Evolutionary conservation across 345 rosid genomes (phyloP), one percentile per base, ranked within the genome.

Genomic region (Gossypium herbaceum): DNA sequence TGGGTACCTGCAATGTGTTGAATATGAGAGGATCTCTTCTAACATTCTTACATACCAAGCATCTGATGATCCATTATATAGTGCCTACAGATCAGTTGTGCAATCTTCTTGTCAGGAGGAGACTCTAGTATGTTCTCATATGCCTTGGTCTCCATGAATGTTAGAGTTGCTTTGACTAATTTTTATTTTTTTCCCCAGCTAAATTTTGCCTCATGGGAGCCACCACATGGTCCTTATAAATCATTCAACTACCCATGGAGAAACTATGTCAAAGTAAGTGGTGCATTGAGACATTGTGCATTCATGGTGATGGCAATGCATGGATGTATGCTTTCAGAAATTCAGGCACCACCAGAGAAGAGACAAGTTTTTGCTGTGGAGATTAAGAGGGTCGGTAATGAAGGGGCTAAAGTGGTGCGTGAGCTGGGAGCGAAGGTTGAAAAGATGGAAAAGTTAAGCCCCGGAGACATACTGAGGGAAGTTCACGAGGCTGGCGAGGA

Each of bases 231-330:
- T 63, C 92, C 87, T 48, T 91, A 90, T 56, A 88, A 76, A 76
- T 75, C 86, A n/a, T 91, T 90, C 76, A 85, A 82, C 13, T 93
- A 92, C 71, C 98, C 97, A 0, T 94, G 98, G 98, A 84, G 76
- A 73, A 85, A 83, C 78, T 94, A 89, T 73, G 89, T 87, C 59
- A 87, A 89, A 84, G 78, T 92, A 57, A 86, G 97, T 27, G 98
- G 98, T 67, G 88, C 98, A 17, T 65, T 94, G 63, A 83, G 98
- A 85, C 97, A 94, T 80, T 94, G 96, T 64, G 94, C 96, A 56
- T 94, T 94, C 76, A 89, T 84, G 97, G 96, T 92, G 79, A 94
- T 94, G 97, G 96, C 98, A 2, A 87, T 94, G 96, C 98, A 94
- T 56, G 97, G 98, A 57, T 94, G 96, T 82, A 85, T 94, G 48